Evolutionary conservation across 2,329 filamentous ascomycete genomes (phyloP), one percentile per base, ranked within the genome.

Genomic region (Calonectria crousiana): DNA sequence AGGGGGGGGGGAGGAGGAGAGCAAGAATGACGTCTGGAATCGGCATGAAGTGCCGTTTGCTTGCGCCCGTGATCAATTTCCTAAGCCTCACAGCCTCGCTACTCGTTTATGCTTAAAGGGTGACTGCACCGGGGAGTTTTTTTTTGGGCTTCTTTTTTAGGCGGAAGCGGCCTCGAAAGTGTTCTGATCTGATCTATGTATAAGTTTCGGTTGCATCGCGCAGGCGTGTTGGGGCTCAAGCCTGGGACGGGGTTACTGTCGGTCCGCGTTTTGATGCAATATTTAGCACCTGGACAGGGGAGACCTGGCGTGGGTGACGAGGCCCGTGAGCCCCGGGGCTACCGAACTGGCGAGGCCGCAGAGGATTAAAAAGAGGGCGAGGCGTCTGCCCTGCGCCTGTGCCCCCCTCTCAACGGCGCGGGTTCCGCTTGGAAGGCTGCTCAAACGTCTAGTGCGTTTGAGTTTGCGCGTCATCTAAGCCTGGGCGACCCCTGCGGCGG

Each of bases 401-500:
- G 41, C 16, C 38, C 51, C 30, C 30, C 30, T 9, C 30, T 32
- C 23, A 41, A 28, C 34, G 56, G 34, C 23, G n/a, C 23, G 16
- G 26, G 36, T 38, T 38, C 56, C 56, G 56, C 34, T 60, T 60
- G 56, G 56, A 60, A n/a, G 53, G 53, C 13, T 16, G 16, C 56
- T 60, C 34, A 62, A 62, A 62, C 56, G 44, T 47, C 44, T 47
- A 47, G 44, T 47, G 44, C 44, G 56, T 51, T 66, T 51, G 41
- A 34, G 64, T 52, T 60, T 62, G 67, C 56, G 67, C 38, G 52
- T 69, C 67, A 58, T 60, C 38, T 56, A 69, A 26, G 52, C 38
- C 65, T n/a, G 32, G 30, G n/a, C 49, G 36, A 38, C 4, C 20
- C 34, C n/a, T 6, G 30, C 56, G 49, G 47, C 65, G 34, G 47